Evolutionary conservation across 345 rosid species (phyloP).

Genomic region (Hibiscus tridactylites): DNA sequence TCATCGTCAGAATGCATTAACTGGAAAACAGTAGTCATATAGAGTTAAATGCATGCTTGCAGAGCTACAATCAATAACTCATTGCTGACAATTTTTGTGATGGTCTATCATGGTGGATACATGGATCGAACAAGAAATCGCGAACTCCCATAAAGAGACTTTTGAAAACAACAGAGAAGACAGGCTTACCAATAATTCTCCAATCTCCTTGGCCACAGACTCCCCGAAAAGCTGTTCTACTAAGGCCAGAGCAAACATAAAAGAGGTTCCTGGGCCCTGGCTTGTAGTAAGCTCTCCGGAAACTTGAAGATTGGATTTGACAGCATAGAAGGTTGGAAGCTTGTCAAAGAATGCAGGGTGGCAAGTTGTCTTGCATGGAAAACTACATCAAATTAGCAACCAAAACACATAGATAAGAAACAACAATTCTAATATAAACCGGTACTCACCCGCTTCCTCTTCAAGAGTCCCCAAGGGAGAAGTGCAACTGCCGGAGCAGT

Average conservation of each 20-base stretch:
- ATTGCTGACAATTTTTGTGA: not conserved
- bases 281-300: conserved; percentile 91
- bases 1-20: conserved; percentile 39
- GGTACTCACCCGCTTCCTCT: conserved; percentile 51
- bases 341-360: conserved; percentile 74
- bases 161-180: not conserved
- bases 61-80: not conserved
- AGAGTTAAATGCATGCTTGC: conserved; percentile 3
- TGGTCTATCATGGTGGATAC: not conserved
- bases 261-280: conserved; percentile 90
- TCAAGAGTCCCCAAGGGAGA: conserved; percentile 93
- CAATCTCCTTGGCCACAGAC: conserved; percentile 50
- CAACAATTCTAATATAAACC: not conserved
- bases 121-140: not conserved
- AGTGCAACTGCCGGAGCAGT: conserved; percentile 92
- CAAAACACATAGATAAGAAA: conserved; percentile 2
- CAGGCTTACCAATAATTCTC: conserved; percentile 49
- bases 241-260: conserved; percentile 68
- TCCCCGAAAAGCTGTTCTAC: conserved; percentile 83
- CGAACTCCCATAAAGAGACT: not conserved
- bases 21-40: conserved; percentile 25
- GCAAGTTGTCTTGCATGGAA: conserved; percentile 69
- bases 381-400: conserved; percentile 40
- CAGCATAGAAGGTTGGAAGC: conserved; percentile 93
- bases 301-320: conserved; percentile 71